Conservation (phyloP, 2,329 filamentous ascomycete genomes). For the Hysterium pulicare region DNA sequence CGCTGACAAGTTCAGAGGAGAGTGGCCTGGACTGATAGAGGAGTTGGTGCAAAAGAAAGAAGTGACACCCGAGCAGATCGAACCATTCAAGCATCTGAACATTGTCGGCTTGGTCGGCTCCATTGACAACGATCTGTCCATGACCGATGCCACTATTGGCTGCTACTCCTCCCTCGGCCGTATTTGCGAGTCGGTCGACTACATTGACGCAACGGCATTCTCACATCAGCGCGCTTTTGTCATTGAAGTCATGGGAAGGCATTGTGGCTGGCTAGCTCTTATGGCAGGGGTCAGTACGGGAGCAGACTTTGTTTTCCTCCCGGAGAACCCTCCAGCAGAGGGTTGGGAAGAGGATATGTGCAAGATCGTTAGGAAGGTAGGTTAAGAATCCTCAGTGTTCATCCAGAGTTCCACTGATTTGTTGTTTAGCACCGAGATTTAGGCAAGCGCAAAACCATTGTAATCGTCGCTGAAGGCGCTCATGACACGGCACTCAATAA, state of each 20-base stretch:
- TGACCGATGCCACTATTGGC: constrained; percentile 95
- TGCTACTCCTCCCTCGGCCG: constrained; percentile 90
- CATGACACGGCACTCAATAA: constrained; percentile 80
- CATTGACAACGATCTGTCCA: constrained; percentile 97
- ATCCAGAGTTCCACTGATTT: too few relatives aligned
- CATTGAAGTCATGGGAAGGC: constrained; percentile 96
- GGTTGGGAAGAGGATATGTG: constrained; percentile 92
- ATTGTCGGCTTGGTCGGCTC: constrained; percentile 95
- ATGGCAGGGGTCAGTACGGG: constrained; percentile 95
- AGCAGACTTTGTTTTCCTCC: constrained; percentile 95
- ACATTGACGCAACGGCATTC: constrained; percentile 90
- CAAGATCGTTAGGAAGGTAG: constrained; percentile 67
- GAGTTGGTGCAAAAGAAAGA: constrained; percentile 77
- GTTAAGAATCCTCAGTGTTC: constrained; percentile 13
- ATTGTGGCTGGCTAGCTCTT: constrained; percentile 95
- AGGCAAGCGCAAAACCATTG: constrained; percentile 96
- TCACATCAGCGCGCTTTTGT: constrained; percentile 97
- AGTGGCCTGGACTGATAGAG: constrained; percentile 84
- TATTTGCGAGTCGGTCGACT: constrained; percentile 94
- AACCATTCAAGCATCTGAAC: constrained; percentile 81
- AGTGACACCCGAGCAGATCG: constrained; percentile 66
- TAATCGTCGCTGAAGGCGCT: constrained; percentile 95
- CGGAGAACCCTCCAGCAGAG: constrained; percentile 82
- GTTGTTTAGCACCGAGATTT: constrained; percentile 77
- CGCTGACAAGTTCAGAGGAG: constrained; percentile 85